Base-by-base conservation (phyloP, 2,329 filamentous ascomycete genomes). In the Aspergillus novofumigatus region DNA sequence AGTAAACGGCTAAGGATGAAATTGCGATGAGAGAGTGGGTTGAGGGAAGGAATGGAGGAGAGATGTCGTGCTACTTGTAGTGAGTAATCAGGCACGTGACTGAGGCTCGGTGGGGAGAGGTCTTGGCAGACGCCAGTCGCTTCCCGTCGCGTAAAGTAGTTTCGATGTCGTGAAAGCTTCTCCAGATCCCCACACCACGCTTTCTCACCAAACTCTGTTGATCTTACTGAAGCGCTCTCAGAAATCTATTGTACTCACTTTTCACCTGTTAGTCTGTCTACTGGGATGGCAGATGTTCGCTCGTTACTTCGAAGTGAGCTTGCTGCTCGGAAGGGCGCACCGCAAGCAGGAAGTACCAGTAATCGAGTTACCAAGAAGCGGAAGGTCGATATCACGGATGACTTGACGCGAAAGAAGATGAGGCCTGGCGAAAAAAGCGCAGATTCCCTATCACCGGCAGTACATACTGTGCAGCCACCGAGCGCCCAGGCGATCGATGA, bases 251-350 rank as follows among this genome's bases (percentile, higher is more conserved):
- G 17, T 28, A 52, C 47, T 29, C 50, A 21, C 17, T 42, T 49
- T n/a, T 28, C 20, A 26, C 21, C 17, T 25, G 7, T 25, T 11
- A 35, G 41, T 10, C 11, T n/a, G 41, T 44, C 25, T 14, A 20
- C 17, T 38, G 56, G 48, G 38, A 93, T 94, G 89, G 81, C 90
- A 64, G 90, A 95, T 73, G 87, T 91, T 26, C 88, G 91, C 66
- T 84, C 89, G 38, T 83, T 96, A 51, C 82, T 95, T 57, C 89
- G 90, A 65, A 88, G 87, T 68, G 89, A 93, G 74, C 86, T 90
- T 63, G 85, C 86, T 55, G 83, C 88, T 60, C 86, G 91, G 56
- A 85, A 88, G 62, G 86, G 92, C 66, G 82, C 86, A 52, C 84
- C 87, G 3, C 80, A 87, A 53, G 61, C 70, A 57, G 66, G 71